Conservation (phyloP, 441 rosid species). For the Kokia cookei region DNA sequence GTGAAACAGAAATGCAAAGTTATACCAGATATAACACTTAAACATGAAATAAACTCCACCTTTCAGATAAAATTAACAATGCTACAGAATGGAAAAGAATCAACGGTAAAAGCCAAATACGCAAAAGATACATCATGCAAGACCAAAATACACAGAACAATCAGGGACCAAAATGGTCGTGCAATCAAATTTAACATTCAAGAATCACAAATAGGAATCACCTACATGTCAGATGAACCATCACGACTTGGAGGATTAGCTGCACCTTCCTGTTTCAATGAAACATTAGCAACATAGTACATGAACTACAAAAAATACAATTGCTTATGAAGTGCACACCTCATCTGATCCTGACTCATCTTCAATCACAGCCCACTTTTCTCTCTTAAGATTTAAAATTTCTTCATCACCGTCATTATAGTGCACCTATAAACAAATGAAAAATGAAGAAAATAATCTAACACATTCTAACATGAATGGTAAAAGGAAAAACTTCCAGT, state of each 20-base stretch:
- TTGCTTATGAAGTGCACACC: constrained; percentile 22
- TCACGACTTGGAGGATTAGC: constrained; percentile 13
- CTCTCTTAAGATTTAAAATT: constrained; percentile 46
- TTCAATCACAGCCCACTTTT: constrained; percentile 52
- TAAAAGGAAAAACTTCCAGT: not conserved
- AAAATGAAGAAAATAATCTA: constrained; percentile 2
- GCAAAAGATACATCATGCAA: not conserved
- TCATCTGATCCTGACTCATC: constrained; percentile 36
- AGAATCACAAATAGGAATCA: not conserved
- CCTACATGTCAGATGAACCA: constrained; percentile 26
- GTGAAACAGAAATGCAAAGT: not conserved
- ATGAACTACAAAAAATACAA: not conserved
- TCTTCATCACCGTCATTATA: constrained; percentile 87
- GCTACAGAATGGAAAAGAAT: not conserved
- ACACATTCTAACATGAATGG: not conserved
- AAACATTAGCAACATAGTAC: not conserved
- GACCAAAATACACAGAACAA: not conserved
- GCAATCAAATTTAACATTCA: not conserved
- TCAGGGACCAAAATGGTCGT: not conserved
- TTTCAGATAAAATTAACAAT: not conserved
- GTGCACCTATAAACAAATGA: constrained; percentile 36
- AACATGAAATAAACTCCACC: not conserved
- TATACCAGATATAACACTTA: not conserved
- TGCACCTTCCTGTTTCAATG: constrained; percentile 11
- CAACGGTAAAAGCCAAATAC: not conserved